Evolutionary conservation across 768 basidiomycete species (phyloP), one percentile per base, ranked within the genome.

Genomic region (Tylopilus sp.): DNA sequence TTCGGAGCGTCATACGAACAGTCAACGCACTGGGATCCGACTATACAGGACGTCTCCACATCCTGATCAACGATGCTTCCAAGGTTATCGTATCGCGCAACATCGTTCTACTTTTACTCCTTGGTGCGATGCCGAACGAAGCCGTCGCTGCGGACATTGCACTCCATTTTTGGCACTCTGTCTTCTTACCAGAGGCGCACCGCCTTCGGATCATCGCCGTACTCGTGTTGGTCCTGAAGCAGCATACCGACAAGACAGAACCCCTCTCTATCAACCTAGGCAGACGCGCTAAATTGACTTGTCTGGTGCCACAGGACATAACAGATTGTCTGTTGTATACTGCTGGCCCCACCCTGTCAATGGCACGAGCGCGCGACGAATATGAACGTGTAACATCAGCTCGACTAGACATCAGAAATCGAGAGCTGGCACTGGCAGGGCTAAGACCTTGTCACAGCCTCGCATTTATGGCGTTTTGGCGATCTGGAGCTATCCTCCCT

Each of bases 161-260:
- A 5, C 66, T 79, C 19, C 79, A 80, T 50, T 72, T 77, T 40
- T 78, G 76, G 74, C 77, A 75, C 49, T 80, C 78, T 7, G 64
- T 63, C 4, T 74, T 73, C 48, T 41, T 78, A 16, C 76, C 76
- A 33, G 45, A 44, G 3, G 63, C 62, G 30, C 70, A 76, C 55
- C 59, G 56, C 6, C 29, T 65, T 25, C 48, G 54, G 12, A 45
- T 68, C n/a, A 53, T 69, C 19, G 29, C 54, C 2, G 45, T 48
- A 3, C 52, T 71, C 26, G 40, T 59, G 16, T 42, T 62, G 36
- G 5, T 56, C 22, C 42, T 64, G 29, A 52, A 57, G 30, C 56
- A 52, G 7, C 19, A 50, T 24, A 29, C 53, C 10, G 50, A 66
- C 42, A 49, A 45, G 41, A 49, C 61, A 9, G 61, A 55, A 16